Evolutionary conservation across 192 early-diverging fungal species (phyloP).

Genomic region (Phlyctochytrium arcticum): DNA sequence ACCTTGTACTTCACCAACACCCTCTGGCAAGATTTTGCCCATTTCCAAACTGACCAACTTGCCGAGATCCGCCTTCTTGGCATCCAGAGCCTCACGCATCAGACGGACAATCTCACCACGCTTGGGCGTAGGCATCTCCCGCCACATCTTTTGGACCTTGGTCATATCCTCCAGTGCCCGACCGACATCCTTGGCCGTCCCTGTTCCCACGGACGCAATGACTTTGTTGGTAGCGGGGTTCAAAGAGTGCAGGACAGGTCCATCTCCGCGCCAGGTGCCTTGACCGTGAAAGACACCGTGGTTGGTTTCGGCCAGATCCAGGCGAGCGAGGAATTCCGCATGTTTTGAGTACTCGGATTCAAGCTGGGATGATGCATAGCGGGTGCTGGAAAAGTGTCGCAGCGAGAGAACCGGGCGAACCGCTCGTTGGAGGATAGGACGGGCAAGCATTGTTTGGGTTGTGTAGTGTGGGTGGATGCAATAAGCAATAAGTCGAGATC

Average conservation of each 20-base stretch:
- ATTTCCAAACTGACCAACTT: conserved; percentile 86
- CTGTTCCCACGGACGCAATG: conserved; percentile 74
- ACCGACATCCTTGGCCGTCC: conserved; percentile 58
- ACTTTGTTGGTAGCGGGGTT: conserved; percentile 76
- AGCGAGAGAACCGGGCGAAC: neutral
- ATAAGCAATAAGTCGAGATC: too few relatives aligned
- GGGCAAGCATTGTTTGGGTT: neutral
- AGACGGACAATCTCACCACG: conserved; percentile 87
- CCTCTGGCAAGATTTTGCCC: conserved; percentile 93
- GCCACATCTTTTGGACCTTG: conserved; percentile 60
- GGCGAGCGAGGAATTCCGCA: neutral
- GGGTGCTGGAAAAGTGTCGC: neutral
- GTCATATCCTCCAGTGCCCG: conserved; percentile 49
- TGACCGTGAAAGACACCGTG: conserved; percentile 41
- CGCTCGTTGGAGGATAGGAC: neutral
- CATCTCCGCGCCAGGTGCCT: conserved; percentile 47
- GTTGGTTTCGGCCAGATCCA: conserved; percentile 28
- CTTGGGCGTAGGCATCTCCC: conserved; percentile 72
- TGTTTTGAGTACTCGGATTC: conserved; percentile 10
- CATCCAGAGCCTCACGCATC: conserved; percentile 78
- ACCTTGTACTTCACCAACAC: conserved; percentile 89
- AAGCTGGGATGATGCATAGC: neutral
- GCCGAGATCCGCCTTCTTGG: conserved; percentile 75
- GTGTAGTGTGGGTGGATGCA: too few relatives aligned
- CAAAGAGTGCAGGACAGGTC: conserved; percentile 33